Conservation (phyloP, 192 early-diverging fungal genomes). For the Kickxella alabastrina region DNA sequence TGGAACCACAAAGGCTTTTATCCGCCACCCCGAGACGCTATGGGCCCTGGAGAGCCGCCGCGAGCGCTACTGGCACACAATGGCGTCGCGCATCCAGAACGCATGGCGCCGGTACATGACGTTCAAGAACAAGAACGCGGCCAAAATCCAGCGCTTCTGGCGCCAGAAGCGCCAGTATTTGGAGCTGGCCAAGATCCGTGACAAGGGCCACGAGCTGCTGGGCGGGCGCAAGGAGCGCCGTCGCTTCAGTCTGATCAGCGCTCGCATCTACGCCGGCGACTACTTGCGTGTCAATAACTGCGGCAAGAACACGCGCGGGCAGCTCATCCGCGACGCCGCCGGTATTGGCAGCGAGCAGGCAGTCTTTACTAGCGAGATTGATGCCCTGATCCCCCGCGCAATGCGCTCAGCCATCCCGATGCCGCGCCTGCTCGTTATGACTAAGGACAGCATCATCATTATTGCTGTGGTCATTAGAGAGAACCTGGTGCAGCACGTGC, state of each 20-base stretch:
- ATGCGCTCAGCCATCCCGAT: constrained; percentile 72
- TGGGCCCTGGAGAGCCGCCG: constrained; percentile 89
- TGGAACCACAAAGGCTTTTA: constrained; percentile 91
- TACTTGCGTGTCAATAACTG: constrained; percentile 67
- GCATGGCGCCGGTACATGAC: constrained; percentile 78
- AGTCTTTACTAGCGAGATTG: constrained; percentile 60
- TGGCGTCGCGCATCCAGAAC: constrained; percentile 89
- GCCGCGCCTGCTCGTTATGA: constrained; percentile 69
- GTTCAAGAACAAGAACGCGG: constrained; percentile 62
- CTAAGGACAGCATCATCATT: constrained; percentile 57
- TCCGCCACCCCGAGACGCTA: constrained; percentile 89
- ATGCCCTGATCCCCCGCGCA: constrained; percentile 63
- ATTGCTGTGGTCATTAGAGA: constrained; percentile 55
- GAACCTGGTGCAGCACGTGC: constrained; percentile 50
- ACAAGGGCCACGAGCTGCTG: constrained; percentile 89
- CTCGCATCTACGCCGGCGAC: constrained; percentile 87
- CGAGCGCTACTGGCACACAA: constrained; percentile 94
- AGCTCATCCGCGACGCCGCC: constrained; percentile 35
- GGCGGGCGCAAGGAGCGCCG: constrained; percentile 88
- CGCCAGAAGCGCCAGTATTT: constrained; percentile 77
- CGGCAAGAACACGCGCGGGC: constrained; percentile 15
- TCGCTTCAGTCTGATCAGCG: constrained; percentile 74
- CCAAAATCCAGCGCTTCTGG: constrained; percentile 73
- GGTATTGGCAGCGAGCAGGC: constrained; percentile 50
- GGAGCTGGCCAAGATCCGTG: constrained; percentile 85